Conservation (phyloP, 73 alveolate genomes). For the Stentor roeselii region DNA sequence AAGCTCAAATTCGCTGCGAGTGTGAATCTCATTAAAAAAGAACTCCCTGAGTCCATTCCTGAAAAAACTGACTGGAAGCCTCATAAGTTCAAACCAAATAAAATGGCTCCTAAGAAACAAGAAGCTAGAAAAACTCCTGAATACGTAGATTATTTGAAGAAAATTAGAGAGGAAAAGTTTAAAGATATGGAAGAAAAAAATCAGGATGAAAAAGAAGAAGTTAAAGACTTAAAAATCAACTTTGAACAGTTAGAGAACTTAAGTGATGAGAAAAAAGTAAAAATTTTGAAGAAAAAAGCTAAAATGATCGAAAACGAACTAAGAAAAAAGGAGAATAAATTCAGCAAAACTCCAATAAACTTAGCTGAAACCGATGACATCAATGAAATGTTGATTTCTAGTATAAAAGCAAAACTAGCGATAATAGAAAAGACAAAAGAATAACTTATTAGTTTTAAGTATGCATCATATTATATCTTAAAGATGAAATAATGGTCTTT, state of each 20-base stretch:
- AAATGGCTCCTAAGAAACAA: neutral
- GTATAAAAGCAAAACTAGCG: slow-evolving; percentile 21
- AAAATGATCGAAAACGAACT: neutral
- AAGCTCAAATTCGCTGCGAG: neutral
- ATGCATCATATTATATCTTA: too few relatives aligned
- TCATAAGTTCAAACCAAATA: neutral
- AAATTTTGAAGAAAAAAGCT: neutral
- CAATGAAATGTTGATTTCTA: neutral
- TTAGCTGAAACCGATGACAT: neutral
- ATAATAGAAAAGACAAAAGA: neutral
- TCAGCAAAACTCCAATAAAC: neutral
- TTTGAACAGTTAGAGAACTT: neutral
- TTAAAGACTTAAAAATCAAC: neutral
- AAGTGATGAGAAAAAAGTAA: neutral
- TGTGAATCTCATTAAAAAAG: neutral
- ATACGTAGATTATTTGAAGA: neutral
- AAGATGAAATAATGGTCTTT: too few relatives aligned
- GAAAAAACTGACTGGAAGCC: neutral
- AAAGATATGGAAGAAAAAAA: neutral
- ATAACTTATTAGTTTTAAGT: neutral
- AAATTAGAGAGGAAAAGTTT: neutral
- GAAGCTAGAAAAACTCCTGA: neutral
- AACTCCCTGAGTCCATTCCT: neutral
- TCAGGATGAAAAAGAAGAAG: neutral
- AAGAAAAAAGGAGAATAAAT: neutral